Evolutionary conservation across 2,329 filamentous ascomycete species (phyloP).

Genomic region (Knufia fluminis): DNA sequence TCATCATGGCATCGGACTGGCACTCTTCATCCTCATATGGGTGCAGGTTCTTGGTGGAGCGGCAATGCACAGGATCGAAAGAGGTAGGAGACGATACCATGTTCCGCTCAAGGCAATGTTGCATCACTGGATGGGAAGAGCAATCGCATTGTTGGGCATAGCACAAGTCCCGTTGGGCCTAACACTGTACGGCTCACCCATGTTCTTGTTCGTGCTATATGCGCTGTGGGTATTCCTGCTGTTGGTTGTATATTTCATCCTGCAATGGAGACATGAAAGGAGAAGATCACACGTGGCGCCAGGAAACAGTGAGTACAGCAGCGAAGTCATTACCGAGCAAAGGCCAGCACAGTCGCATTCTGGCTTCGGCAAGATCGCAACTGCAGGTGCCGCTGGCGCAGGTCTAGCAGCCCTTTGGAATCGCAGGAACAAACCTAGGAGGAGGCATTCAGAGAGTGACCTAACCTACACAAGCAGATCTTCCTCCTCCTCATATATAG

Average conservation of each 20-base stretch:
- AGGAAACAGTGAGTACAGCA: conserved; percentile 45
- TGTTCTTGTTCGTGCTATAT: conserved; percentile 75
- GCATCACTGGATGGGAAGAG: conserved; percentile 79
- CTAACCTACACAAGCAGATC: conserved; percentile 8
- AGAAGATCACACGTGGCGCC: conserved; percentile 44
- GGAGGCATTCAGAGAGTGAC: conserved; percentile 8
- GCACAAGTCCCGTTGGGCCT: conserved; percentile 81
- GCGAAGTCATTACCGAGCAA: conserved; percentile 42
- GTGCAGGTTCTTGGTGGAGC: conserved; percentile 51
- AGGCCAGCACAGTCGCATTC: conserved; percentile 31
- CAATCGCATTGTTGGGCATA: conserved; percentile 70
- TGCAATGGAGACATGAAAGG: conserved; percentile 60
- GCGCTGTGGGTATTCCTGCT: conserved; percentile 67
- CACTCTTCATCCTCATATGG: conserved; percentile 52
- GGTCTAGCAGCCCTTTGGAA: conserved; percentile 46
- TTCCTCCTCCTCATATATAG: conserved; percentile 1
- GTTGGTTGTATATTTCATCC: conserved; percentile 65
- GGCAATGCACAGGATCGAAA: conserved; percentile 46
- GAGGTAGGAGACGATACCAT: conserved; percentile 43
- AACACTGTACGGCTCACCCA: conserved; percentile 84
- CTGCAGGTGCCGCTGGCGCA: conserved; percentile 48
- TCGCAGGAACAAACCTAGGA: conserved; percentile 22
- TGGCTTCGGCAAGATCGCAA: conserved; percentile 41
- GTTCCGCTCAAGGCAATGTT: conserved; percentile 55
- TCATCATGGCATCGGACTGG: conserved; percentile 57